phyloP scores from a whole-genome alignment of 1,284 basidiomycete genomes.

The Boletus holoroseus region DNA sequence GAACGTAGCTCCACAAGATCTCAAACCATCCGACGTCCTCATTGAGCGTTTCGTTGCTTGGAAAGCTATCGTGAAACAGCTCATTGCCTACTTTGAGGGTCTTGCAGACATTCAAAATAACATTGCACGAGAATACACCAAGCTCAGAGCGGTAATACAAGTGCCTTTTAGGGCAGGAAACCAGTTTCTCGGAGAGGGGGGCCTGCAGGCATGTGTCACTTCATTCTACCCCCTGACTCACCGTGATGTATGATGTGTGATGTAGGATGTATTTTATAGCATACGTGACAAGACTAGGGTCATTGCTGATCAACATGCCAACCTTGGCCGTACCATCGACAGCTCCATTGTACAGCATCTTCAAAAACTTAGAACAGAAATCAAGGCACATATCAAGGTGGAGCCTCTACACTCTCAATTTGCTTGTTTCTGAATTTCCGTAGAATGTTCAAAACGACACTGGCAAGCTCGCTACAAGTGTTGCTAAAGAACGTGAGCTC shows the following conservation, averaged over 20 bases:
- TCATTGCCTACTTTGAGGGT: slow-evolving; percentile 86
- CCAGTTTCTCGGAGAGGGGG: slow-evolving; percentile 92
- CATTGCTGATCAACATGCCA: slow-evolving; percentile 96
- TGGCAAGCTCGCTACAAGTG: slow-evolving; percentile 88
- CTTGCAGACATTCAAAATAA: slow-evolving; percentile 95
- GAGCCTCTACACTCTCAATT: slow-evolving; percentile 23
- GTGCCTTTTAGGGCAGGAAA: slow-evolving; percentile 95
- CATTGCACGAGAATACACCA: slow-evolving; percentile 89
- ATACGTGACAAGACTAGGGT: slow-evolving; percentile 91
- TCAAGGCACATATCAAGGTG: slow-evolving; percentile 95
- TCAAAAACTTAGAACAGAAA: slow-evolving; percentile 88
- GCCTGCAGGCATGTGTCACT: slow-evolving; percentile 55
- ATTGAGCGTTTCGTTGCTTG: slow-evolving; percentile 92
- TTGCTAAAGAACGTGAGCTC: slow-evolving; percentile 91
- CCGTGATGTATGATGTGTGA: background rate
- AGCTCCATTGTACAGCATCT: slow-evolving; percentile 97
- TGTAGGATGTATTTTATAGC: slow-evolving; percentile 86
- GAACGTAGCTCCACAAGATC: slow-evolving; percentile 83
- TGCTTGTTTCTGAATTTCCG: background rate
- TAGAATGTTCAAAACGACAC: slow-evolving; percentile 98
- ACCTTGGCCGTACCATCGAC: slow-evolving; percentile 93
- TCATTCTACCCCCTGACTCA: background rate
- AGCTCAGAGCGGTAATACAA: slow-evolving; percentile 96
- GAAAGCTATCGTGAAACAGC: slow-evolving; percentile 95
- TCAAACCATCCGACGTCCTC: slow-evolving; percentile 92